Evolutionary conservation across 805 yeast species (phyloP).

Genomic region (Kluyveromyces nonfermentans): DNA sequence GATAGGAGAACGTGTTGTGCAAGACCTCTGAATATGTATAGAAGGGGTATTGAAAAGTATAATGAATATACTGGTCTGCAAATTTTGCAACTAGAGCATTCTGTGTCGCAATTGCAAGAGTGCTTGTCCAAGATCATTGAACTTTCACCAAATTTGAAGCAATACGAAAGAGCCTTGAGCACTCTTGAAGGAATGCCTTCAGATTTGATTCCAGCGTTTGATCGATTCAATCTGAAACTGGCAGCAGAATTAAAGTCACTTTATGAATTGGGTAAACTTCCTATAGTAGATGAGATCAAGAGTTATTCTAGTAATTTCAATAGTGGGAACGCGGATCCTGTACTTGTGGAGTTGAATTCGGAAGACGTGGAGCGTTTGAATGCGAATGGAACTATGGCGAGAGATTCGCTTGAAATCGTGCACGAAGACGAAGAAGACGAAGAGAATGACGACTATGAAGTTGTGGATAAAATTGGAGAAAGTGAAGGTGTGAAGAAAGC

Average conservation of each 20-base stretch:
- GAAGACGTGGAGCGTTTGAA: constrained; percentile 13
- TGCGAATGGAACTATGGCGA: constrained; percentile 8
- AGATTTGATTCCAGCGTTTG: constrained; percentile 40
- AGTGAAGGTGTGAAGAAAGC: constrained; percentile 4
- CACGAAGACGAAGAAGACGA: constrained; percentile 15
- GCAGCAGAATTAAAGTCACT: constrained; percentile 53
- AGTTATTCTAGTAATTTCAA: constrained; percentile 29
- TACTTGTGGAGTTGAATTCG: constrained; percentile 12
- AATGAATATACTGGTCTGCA: constrained; percentile 17
- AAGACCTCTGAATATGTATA: neutral
- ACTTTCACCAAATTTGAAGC: constrained; percentile 45
- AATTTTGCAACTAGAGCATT: constrained; percentile 39
- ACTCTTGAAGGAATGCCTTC: constrained; percentile 27
- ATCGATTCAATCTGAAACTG: constrained; percentile 45
- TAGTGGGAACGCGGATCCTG: constrained; percentile 11
- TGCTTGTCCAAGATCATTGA: constrained; percentile 41
- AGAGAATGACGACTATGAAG: constrained; percentile 24
- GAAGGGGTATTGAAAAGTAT: neutral
- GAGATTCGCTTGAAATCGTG: constrained; percentile 3
- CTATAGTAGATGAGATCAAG: constrained; percentile 46
- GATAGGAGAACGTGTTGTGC: neutral
- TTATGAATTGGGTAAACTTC: constrained; percentile 39
- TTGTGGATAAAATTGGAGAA: constrained; percentile 12
- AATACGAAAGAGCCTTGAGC: constrained; percentile 30
- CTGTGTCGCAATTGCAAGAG: constrained; percentile 43